Evolutionary conservation across 768 basidiomycete genomes (phyloP), one percentile per base, ranked within the genome.

Genomic region (Lactifluus rugatus): DNA sequence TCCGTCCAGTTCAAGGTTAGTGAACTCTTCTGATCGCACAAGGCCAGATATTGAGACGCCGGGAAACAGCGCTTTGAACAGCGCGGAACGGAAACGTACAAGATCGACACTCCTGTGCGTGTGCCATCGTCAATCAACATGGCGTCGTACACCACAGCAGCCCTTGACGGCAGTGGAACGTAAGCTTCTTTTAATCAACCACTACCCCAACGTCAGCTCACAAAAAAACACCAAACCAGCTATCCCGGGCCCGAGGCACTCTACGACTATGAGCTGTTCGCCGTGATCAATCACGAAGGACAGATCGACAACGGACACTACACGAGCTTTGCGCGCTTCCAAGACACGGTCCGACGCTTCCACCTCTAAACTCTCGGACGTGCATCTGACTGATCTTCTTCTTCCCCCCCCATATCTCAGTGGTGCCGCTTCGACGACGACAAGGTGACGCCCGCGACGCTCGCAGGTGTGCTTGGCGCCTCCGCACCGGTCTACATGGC

Each of bases 381-480:
- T n/a, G 16, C 6, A 1, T 2, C 39, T n/a, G 10, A 44, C 11
- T 44, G n/a, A 23, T 37, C 34, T 36, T 13, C 3, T 17, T 37
- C 42, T 9, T 31, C 9, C 28, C 28, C 28, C 9, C 37, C 51
- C 21, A 17, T 41, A 54, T 31, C 31, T 14, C 69, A 94, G 85
- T 97, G 92, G 92, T 95, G 89, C 72, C 85, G 85, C 23, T 93
- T 92, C 70, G 93, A 96, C 69, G 93, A 96, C 67, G 93, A 94
- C 66, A 95, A 90, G 71, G 90, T 94, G 10, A 83, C 83, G 0
- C 79, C 77, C 21, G 81, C 91, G 11, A 85, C 76, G 25, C 76
- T 93, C 21, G 76, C 78, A 8, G 78, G 79, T 1, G 87, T 86
- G 54, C 76, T 93, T 42, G 73, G 70, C 25, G 34, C 51, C 2